These are phyloP conservation scores for Septoria linicola DNA, from an alignment of 2,329 filamentous ascomycete species.

Conservation along the genomic window DNA sequence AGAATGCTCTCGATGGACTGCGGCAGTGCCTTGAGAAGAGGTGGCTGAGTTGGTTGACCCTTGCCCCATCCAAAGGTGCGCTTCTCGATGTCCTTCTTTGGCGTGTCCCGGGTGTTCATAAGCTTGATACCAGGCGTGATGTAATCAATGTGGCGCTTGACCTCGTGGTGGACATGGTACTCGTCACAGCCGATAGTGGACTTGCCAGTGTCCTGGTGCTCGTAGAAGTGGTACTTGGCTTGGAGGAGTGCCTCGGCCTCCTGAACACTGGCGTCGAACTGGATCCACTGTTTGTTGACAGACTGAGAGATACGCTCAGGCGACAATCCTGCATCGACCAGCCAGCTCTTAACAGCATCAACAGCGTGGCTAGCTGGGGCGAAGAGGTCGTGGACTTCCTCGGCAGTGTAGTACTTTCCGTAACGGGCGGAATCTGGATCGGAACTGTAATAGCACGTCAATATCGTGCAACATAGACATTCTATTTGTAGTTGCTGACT, in stretches of 20 bases:
- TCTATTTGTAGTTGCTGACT: neutral
- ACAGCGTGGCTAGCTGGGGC: conserved; percentile 39
- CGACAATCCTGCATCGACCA: conserved; percentile 37
- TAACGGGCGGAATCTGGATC: conserved; percentile 36
- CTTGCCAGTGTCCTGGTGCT: conserved; percentile 54
- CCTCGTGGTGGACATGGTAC: conserved; percentile 49
- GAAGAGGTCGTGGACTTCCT: conserved; percentile 45
- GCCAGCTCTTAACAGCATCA: conserved; percentile 42
- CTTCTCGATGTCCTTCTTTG: conserved; percentile 24
- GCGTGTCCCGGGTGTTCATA: conserved; percentile 11
- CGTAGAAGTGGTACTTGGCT: conserved; percentile 59
- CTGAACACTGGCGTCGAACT: conserved; percentile 43
- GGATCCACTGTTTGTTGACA: conserved; percentile 41
- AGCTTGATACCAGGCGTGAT: conserved; percentile 57
- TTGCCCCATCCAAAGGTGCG: conserved; percentile 22
- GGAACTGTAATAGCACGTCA: conserved; percentile 8
- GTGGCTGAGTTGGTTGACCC: conserved; percentile 18
- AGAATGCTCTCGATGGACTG: conserved; percentile 14
- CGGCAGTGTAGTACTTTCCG: conserved; percentile 42
- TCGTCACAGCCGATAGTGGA: conserved; percentile 41
- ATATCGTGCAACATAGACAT: neutral
- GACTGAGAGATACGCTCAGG: conserved; percentile 38
- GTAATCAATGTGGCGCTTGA: conserved; percentile 55
- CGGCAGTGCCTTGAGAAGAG: conserved; percentile 20
- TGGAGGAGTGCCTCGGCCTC: conserved; percentile 43